Percentiles rank a stretch among this genome's conserved stretches.
These are phyloP conservation scores for Arctium minus DNA, from an alignment of 129 eudicot genomes.

Conservation along the genomic window DNA sequence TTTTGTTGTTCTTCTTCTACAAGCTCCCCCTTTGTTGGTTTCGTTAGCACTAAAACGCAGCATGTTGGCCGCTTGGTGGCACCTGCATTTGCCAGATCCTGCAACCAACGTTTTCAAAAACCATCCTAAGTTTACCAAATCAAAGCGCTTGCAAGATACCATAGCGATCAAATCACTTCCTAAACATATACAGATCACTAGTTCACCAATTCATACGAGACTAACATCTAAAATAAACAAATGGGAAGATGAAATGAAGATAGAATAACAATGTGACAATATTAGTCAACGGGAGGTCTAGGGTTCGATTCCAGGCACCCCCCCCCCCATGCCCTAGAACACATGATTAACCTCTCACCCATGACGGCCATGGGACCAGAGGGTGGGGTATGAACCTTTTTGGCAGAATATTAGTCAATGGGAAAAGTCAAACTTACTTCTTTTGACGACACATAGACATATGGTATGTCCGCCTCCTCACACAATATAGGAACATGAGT, in stretches of 20 bases:
- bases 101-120: constrained; percentile 13
- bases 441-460: constrained; percentile 80
- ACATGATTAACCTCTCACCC: too few species aligned
- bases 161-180: neutral
- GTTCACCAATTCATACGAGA: neutral
- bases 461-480: constrained; percentile 89
- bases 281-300: neutral
- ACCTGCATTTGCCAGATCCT: constrained; percentile 95
- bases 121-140: neutral
- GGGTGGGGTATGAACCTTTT: too few species aligned
- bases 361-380: too few species aligned
- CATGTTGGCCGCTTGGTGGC: constrained; percentile 95
- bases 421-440: constrained; percentile 51
- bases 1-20: constrained; percentile 59
- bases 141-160: neutral
- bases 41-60: constrained; percentile 77
- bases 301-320: too few species aligned
- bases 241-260: neutral
- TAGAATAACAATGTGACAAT: neutral
- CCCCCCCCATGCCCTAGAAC: too few species aligned
- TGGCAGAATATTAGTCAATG: neutral
- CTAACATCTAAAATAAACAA: neutral
- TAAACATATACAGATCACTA: neutral
- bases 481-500: constrained; percentile 93
- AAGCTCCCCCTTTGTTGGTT: constrained; percentile 79